Evolutionary conservation across 768 basidiomycete species (phyloP), one percentile per base, ranked within the genome.

Genomic region (Clavulina sp.): DNA sequence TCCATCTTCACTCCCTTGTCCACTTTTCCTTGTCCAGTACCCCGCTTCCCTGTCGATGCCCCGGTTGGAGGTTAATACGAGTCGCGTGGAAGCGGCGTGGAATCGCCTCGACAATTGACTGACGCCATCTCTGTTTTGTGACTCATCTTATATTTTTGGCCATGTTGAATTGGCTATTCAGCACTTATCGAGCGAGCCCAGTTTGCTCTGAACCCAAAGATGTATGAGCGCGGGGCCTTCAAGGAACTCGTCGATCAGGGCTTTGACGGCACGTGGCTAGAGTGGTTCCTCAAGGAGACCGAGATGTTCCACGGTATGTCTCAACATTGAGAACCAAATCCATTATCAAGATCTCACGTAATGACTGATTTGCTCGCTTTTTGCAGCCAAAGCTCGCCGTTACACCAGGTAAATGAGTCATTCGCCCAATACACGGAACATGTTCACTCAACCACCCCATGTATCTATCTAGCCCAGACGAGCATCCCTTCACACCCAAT

Each of bases 381-480:
- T 21, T 52, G 18, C 62, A 93, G 93, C 93, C 32, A 95, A 91
- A 67, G 92, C 92, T 9, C 74, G 93, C 55, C 73, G 93, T 43
- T 99, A 89, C 68, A 92, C 91, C 24, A 92, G 88, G 92, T 83
- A 59, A 58, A 66, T 41, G 6, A 16, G n/a, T n/a, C n/a, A n/a
- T n/a, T n/a, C n/a, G 3, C 41, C 16, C 21, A 18, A 19, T 5
- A 26, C n/a, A 30, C 23, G 3, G 19, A 21, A 23, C 13, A 21
- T 18, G 9, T 26, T 47, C 9, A 44, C 7, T 21, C 54, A 24
- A 40, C 29, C 38, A 38, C 18, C 41, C 40, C 50, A 19, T 62
- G n/a, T n/a, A n/a, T n/a, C n/a, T n/a, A n/a, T n/a, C n/a, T n/a
- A 96, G 93, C 62, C 95, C 95, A 40, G 95, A 99, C 63, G 95